Evolutionary conservation across 768 basidiomycete species (phyloP).

Genomic region (Exidia glandulosa): DNA sequence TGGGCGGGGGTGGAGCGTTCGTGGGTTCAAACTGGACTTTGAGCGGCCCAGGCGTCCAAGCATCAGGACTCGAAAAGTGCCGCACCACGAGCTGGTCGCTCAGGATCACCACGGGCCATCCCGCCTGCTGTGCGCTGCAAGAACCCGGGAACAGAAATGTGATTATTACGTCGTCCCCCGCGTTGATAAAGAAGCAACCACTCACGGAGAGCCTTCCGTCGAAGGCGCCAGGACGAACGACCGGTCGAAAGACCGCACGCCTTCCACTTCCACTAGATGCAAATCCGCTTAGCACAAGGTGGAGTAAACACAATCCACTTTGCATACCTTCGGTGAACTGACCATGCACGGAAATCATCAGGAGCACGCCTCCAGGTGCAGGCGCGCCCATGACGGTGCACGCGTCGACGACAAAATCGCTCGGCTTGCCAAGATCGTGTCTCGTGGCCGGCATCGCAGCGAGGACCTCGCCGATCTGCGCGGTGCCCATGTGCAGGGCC

Average conservation of each 20-base stretch:
- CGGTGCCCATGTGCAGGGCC: slow-evolving; percentile 49
- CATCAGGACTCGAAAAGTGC: slow-evolving; percentile 69
- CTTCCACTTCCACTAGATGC: slow-evolving; percentile 48
- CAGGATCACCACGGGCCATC: slow-evolving; percentile 85
- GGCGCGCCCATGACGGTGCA: slow-evolving; percentile 42
- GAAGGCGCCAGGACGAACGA: slow-evolving; percentile 82
- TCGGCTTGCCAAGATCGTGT: slow-evolving; percentile 71
- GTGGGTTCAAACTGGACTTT: slow-evolving; percentile 54
- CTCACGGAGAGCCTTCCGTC: slow-evolving; percentile 72
- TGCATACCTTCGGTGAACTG: slow-evolving; percentile 81
- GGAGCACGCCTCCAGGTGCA: slow-evolving; percentile 18
- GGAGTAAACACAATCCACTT: slow-evolving; percentile 4
- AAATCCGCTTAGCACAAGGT: neutral
- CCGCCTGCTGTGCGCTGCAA: slow-evolving; percentile 58
- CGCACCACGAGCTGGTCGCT: slow-evolving; percentile 83
- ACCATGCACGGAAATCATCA: slow-evolving; percentile 74
- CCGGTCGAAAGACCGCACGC: slow-evolving; percentile 86
- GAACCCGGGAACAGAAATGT: slow-evolving; percentile 3
- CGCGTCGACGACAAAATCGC: slow-evolving; percentile 81
- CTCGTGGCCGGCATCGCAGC: slow-evolving; percentile 59
- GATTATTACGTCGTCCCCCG: slow-evolving; percentile 7
- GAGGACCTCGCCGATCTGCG: slow-evolving; percentile 51
- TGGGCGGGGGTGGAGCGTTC: slow-evolving; percentile 17
- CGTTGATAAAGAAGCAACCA: slow-evolving; percentile 5
- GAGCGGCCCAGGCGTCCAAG: slow-evolving; percentile 69